These are phyloP conservation scores for Pyrenula aspistea DNA, from an alignment of 495 filamentous ascomycete genomes.

Conservation along the genomic window DNA sequence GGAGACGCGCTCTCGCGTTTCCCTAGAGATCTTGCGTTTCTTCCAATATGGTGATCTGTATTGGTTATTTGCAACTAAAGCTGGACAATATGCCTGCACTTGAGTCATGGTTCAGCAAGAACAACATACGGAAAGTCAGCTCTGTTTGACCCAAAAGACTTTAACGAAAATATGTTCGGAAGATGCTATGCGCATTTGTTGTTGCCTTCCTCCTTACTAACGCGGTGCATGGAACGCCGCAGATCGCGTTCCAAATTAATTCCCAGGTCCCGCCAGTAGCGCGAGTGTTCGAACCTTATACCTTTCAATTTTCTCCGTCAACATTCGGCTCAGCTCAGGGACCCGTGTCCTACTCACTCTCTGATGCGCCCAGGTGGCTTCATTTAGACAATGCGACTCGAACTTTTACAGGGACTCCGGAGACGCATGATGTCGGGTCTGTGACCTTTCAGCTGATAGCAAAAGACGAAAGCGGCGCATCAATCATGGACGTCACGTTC, in stretches of 20 bases:
- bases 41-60: not conserved
- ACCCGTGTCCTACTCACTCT: conserved; percentile 48
- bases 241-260: conserved; percentile 58
- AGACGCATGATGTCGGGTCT: conserved; percentile 39
- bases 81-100: no score
- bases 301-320: conserved; percentile 53
- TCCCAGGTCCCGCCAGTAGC: conserved; percentile 68
- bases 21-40: conserved; percentile 5
- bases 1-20: conserved; percentile 1
- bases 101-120: no score
- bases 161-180: not conserved
- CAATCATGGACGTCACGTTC: conserved; percentile 44
- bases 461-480: conserved; percentile 45
- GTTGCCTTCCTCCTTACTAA: conserved; percentile 14
- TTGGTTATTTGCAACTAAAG: conserved; percentile 2
- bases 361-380: conserved; percentile 55
- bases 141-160: conserved; percentile 9
- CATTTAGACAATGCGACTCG: conserved; percentile 48
- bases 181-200: conserved; percentile 9
- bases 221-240: conserved; percentile 28
- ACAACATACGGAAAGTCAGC: no score
- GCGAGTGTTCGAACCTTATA: conserved; percentile 47
- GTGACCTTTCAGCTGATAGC: conserved; percentile 46
- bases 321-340: conserved; percentile 48
- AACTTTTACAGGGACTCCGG: conserved; percentile 54